Evolutionary conservation across 2,329 filamentous ascomycete genomes (phyloP).

Genomic region (Colletotrichum acutatum): DNA sequence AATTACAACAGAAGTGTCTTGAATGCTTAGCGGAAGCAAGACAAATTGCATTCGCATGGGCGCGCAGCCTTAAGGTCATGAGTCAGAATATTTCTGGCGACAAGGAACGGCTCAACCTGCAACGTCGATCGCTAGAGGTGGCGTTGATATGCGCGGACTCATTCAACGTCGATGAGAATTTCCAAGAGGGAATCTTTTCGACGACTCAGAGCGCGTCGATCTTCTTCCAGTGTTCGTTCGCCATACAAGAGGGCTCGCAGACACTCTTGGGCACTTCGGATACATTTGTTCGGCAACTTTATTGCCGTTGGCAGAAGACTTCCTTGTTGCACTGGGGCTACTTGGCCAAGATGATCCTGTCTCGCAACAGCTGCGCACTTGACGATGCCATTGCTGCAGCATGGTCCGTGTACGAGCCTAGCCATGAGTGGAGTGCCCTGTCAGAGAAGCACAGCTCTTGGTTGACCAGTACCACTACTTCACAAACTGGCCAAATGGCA

Average conservation of each 20-base stretch:
- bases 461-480: background rate
- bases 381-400: background rate
- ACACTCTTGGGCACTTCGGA: background rate
- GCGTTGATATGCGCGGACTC: conserved; percentile 55
- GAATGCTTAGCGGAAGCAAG: conserved; percentile 46
- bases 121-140: conserved; percentile 48
- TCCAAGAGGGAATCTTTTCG: conserved; percentile 44
- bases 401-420: background rate
- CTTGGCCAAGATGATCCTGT: background rate
- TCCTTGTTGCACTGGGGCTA: background rate
- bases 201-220: conserved; percentile 34
- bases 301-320: conserved; percentile 4
- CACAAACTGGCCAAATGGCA: conserved; percentile 19
- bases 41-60: conserved; percentile 52
- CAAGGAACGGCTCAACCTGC: conserved; percentile 44
- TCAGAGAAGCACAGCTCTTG: background rate
- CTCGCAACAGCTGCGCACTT: background rate
- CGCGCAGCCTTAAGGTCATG: conserved; percentile 44
- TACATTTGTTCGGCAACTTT: background rate
- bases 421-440: background rate
- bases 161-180: conserved; percentile 53
- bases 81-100: conserved; percentile 39
- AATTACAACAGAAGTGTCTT: conserved; percentile 42
- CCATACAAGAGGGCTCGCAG: conserved; percentile 44
- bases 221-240: conserved; percentile 50